Evolutionary conservation across 2,329 filamentous ascomycete genomes (phyloP).

Genomic region (Alternaria triticina): DNA sequence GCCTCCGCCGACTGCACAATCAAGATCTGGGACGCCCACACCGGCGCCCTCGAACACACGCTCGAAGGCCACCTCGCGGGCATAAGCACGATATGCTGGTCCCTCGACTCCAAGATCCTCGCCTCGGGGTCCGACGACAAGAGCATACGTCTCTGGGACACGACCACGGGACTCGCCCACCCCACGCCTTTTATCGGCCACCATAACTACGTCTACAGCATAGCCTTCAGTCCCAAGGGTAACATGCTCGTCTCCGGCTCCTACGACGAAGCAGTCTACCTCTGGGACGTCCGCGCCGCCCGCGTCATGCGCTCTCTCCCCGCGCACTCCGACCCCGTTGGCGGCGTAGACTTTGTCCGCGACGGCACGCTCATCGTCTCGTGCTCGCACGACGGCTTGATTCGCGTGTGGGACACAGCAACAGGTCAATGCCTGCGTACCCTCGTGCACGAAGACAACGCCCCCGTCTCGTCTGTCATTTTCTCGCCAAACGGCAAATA

Average conservation of each 20-base stretch:
- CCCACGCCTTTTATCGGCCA: conserved; percentile 76
- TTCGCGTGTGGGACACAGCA: conserved; percentile 90
- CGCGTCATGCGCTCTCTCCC: conserved; percentile 88
- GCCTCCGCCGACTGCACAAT: conserved; percentile 85
- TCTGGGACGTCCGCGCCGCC: conserved; percentile 94
- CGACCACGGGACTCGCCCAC: conserved; percentile 64
- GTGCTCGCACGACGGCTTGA: conserved; percentile 81
- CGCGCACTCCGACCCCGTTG: conserved; percentile 93
- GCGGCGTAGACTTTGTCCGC: conserved; percentile 88
- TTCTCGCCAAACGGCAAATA: conserved; percentile 95
- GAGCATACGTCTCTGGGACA: conserved; percentile 90
- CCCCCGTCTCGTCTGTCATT: conserved; percentile 83
- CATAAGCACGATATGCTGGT: conserved; percentile 92
- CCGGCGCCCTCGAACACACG: conserved; percentile 82
- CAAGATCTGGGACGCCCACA: conserved; percentile 85
- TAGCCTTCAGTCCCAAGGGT: conserved; percentile 96
- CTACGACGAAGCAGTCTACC: conserved; percentile 95
- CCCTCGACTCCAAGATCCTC: conserved; percentile 83
- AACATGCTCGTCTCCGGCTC: conserved; percentile 95
- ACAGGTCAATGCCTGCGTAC: conserved; percentile 96
- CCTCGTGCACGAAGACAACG: conserved; percentile 94
- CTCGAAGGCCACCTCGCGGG: conserved; percentile 93
- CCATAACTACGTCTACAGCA: conserved; percentile 93
- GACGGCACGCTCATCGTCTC: conserved; percentile 93
- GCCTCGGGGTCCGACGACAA: conserved; percentile 97